A percentile compares a stretch with the other conserved stretches of the same genome.
phyloP scores from a whole-genome alignment of 345 rosid species.

The Eucalyptus cloeziana region DNA sequence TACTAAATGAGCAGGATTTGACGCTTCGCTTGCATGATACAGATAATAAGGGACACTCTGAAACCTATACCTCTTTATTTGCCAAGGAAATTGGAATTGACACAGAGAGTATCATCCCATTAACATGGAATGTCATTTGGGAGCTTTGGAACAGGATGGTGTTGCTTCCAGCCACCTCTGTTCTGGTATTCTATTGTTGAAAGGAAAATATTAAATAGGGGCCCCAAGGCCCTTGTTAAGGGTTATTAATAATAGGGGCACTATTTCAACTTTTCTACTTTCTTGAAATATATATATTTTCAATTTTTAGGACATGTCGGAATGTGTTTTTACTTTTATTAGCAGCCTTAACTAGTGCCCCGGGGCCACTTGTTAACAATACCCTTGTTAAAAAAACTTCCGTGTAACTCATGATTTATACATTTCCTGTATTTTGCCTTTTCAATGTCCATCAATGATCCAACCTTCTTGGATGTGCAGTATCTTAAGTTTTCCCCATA shows the following conservation, averaged over 20 bases:
- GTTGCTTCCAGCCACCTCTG: not conserved
- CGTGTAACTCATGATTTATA: not conserved
- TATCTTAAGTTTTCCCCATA: not conserved
- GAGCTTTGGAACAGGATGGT: not conserved
- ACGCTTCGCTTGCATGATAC: not conserved
- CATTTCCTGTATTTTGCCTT: not conserved
- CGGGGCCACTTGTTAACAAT: not conserved
- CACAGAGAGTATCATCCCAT: not conserved
- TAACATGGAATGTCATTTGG: not conserved
- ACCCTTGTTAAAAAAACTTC: not conserved
- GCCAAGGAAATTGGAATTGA: not conserved
- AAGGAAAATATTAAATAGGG: not conserved
- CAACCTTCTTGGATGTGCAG: not conserved
- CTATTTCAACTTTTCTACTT: not conserved
- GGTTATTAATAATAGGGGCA: not conserved
- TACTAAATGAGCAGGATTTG: not conserved
- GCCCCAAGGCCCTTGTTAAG: not conserved
- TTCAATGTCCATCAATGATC: not conserved
- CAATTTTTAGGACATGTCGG: not conserved
- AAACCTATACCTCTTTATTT: not conserved
- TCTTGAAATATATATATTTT: not conserved
- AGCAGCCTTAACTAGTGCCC: not conserved
- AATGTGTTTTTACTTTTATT: not conserved
- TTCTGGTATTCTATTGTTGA: not conserved
- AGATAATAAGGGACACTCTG: not conserved